Base-by-base conservation (phyloP, 805 yeast genomes). In the Hanseniaspora meyeri region DNA sequence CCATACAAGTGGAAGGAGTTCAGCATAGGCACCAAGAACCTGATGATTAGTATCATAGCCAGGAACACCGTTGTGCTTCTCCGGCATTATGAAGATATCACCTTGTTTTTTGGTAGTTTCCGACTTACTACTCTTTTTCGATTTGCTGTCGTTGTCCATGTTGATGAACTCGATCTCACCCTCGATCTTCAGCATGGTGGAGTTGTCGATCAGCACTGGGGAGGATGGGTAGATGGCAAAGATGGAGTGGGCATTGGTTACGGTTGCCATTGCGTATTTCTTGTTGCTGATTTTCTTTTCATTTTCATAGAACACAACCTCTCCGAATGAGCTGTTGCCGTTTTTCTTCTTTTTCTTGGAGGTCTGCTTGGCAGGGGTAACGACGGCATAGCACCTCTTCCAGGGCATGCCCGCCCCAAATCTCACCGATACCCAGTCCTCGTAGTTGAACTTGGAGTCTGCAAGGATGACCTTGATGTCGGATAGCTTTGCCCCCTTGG, bases 331-430 rank as follows among this genome's bases (percentile, higher is more conserved):
- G 43, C 49, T 69, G 68, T 58, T 69, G 67, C 12, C 53, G 27
- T n/a, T 31, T 53, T 49, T 45, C 78, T 66, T 64, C 70, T 66
- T 73, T 64, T 73, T 60, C 68, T 70, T 50, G 34, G 57, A 56
- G 60, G 68, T 81, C 63, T 76, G 65, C 40, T 72, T 61, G 63
- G 89, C 72, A 61, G 90, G 90, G 62, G 85, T 86, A 57, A 91
- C 78, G 11, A 90, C 96, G 2, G 95, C 91, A 72, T 79, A 93
- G 65, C 96, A 91, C 58, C 95, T 77, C 65, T 83, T 86, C 97
- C 97, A 93, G 1, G 97, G 96, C 95, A 88, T 87, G 27, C 98
- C 98, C 10, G 93, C 79, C 19, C 98, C 97, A 68, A 91, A 93
- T 61, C 97, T 76, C 17, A 93, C 95, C 66, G 89, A 79, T 45